Evolutionary conservation across 495 filamentous ascomycete genomes (phyloP).

Genomic region (Durotheca rogersii): DNA sequence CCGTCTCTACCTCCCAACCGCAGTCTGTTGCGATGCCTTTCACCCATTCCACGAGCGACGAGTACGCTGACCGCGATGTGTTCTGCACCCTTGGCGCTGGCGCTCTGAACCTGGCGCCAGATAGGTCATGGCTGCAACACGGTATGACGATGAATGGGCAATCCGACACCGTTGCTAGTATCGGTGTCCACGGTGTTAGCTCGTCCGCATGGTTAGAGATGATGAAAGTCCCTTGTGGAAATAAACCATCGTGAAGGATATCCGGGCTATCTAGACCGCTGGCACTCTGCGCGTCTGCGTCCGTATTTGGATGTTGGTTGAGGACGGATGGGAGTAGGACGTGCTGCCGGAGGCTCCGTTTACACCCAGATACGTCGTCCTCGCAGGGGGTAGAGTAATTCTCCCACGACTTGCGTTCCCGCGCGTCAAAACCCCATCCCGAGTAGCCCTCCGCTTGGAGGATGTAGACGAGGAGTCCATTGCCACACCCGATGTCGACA

Average conservation of each 20-base stretch:
- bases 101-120: constrained; percentile 70
- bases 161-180: constrained; percentile 72
- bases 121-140: constrained; percentile 88
- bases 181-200: constrained; percentile 91
- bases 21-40: constrained; percentile 63
- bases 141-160: constrained; percentile 89
- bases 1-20: constrained; percentile 75
- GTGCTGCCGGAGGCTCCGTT: constrained; percentile 60
- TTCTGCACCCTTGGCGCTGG: constrained; percentile 56
- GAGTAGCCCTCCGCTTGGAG: constrained; percentile 77
- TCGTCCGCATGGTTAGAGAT: constrained; percentile 97
- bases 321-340: constrained; percentile 69
- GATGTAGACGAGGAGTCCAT: constrained; percentile 87
- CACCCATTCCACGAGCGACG: constrained; percentile 71
- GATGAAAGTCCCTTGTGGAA: constrained; percentile 78
- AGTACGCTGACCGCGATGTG: constrained; percentile 63
- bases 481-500: constrained; percentile 93
- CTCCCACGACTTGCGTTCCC: constrained; percentile 77
- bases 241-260: constrained; percentile 66
- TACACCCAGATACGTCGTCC: constrained; percentile 36
- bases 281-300: constrained; percentile 10
- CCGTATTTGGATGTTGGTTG: constrained; percentile 6
- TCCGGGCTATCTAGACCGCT: constrained; percentile 32
- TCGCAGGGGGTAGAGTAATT: constrained; percentile 56
- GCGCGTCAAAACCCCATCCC: constrained; percentile 90